Percentiles rank a stretch among this genome's conserved stretches.
phyloP scores from a whole-genome alignment of 176 grass and related monocot species.

The Hordeum marinum region DNA sequence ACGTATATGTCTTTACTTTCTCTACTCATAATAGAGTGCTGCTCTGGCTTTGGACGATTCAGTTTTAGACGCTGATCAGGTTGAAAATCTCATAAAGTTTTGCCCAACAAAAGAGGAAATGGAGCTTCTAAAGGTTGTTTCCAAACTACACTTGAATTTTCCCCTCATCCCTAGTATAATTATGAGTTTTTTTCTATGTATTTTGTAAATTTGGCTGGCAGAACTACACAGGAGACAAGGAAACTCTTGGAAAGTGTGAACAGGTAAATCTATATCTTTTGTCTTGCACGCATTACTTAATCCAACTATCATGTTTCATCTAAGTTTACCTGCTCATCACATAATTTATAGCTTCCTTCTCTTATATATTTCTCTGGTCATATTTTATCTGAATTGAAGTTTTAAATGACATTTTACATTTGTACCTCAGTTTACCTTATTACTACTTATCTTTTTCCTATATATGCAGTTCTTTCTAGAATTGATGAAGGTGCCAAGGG shows the following conservation, averaged over 20 bases:
- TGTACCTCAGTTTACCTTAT: slow-evolving; percentile 21
- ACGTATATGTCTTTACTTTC: slow-evolving; percentile 12
- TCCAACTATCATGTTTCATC: neutral
- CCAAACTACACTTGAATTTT: slow-evolving; percentile 16
- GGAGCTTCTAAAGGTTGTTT: slow-evolving; percentile 88
- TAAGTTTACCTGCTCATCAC: slow-evolving; percentile 3
- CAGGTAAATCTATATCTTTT: slow-evolving; percentile 54
- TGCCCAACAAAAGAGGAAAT: slow-evolving; percentile 99
- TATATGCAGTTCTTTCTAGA: slow-evolving; percentile 86
- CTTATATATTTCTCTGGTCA: neutral
- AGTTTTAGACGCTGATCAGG: slow-evolving; percentile 85
- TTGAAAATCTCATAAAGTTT: slow-evolving; percentile 95
- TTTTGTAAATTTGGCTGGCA: slow-evolving; percentile 42
- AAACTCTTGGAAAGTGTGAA: slow-evolving; percentile 94
- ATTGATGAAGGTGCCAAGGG: slow-evolving; percentile 95
- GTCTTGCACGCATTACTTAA: slow-evolving; percentile 13
- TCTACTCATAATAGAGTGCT: slow-evolving; percentile 51
- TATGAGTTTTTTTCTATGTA: slow-evolving; percentile 30
- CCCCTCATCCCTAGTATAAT: slow-evolving; percentile 6
- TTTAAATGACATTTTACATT: neutral
- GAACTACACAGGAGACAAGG: slow-evolving; percentile 70
- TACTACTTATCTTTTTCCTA: neutral
- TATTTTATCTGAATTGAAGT: neutral
- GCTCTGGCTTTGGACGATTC: slow-evolving; percentile 89
- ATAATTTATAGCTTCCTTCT: neutral